phyloP scores from a whole-genome alignment of 768 basidiomycete species.

The Leccinum pellstonianum region DNA sequence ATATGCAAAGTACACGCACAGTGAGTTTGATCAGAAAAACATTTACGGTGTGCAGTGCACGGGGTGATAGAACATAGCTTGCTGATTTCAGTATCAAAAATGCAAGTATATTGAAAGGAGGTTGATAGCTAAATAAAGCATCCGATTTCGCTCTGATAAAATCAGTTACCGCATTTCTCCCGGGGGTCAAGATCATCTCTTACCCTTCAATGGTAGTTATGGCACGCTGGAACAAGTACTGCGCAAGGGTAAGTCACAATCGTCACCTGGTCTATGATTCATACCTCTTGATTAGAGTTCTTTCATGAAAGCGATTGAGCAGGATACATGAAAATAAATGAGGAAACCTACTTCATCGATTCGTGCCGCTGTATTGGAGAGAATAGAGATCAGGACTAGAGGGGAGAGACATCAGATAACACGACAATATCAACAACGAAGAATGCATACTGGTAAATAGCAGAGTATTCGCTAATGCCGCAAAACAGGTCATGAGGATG shows the following conservation, averaged over 20 bases:
- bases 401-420: neutral
- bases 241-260: slow-evolving; percentile 18
- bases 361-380: slow-evolving; percentile 85
- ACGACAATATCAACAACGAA: slow-evolving; percentile 2
- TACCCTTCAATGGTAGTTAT: slow-evolving; percentile 89
- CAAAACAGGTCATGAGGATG: slow-evolving; percentile 76
- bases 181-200: neutral
- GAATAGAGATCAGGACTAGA: slow-evolving; percentile 75
- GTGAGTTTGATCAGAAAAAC: slow-evolving; percentile 85
- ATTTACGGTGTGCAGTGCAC: slow-evolving; percentile 78
- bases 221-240: slow-evolving; percentile 87
- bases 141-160: slow-evolving; percentile 75
- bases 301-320: slow-evolving; percentile 18
- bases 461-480: slow-evolving; percentile 75
- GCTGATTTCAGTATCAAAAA: slow-evolving; percentile 78
- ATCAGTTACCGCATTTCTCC: slow-evolving; percentile 5
- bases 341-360: slow-evolving; percentile 54
- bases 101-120: slow-evolving; percentile 84
- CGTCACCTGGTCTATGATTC: neutral
- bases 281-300: slow-evolving; percentile 63
- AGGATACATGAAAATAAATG: neutral
- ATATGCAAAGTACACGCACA: slow-evolving; percentile 37
- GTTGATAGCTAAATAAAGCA: slow-evolving; percentile 88
- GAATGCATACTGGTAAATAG: slow-evolving; percentile 68
- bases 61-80: slow-evolving; percentile 71